phyloP scores from a whole-genome alignment of 768 basidiomycete species.

The Leucogyrophana mollusca region DNA sequence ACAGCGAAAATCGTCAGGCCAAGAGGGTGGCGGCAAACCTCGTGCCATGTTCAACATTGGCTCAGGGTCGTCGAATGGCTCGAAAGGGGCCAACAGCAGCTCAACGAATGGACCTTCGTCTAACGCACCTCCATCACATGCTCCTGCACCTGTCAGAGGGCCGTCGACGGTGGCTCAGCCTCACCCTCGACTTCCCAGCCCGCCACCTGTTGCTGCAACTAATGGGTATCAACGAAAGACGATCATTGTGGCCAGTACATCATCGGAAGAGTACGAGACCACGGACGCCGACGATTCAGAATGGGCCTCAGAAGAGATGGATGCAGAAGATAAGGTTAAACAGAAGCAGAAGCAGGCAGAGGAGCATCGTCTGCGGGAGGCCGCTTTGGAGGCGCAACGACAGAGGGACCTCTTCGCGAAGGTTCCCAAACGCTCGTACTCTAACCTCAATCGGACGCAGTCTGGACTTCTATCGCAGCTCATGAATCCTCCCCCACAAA shows the following conservation, averaged over 20 bases:
- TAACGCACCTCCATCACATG: constrained; percentile 7
- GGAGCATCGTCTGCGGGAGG: constrained; percentile 41
- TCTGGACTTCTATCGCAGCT: constrained; percentile 66
- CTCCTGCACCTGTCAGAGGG: constrained; percentile 14
- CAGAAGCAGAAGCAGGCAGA: constrained; percentile 24
- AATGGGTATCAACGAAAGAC: constrained; percentile 30
- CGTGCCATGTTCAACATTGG: constrained; percentile 55
- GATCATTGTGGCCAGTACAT: constrained; percentile 47
- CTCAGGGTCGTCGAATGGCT: constrained; percentile 55
- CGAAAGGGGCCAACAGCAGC: constrained; percentile 21
- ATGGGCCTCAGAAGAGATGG: constrained; percentile 62
- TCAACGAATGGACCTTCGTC: constrained; percentile 14
- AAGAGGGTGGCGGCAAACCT: constrained; percentile 15
- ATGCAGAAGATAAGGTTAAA: constrained; percentile 30
- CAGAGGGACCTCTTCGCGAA: constrained; percentile 72
- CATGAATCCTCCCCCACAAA: constrained; percentile 66
- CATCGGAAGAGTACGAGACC: constrained; percentile 49
- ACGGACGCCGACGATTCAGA: constrained; percentile 57
- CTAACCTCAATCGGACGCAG: constrained; percentile 50
- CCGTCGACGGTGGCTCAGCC: constrained; percentile 3
- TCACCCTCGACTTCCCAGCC: constrained; percentile 1
- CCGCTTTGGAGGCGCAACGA: constrained; percentile 60
- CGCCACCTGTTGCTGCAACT: constrained; percentile 7
- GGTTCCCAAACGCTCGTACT: constrained; percentile 63
- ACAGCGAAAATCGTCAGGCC: constrained; percentile 23